phyloP scores from a whole-genome alignment of 2,329 filamentous ascomycete genomes.

The Malbranchea cinnamomea region DNA sequence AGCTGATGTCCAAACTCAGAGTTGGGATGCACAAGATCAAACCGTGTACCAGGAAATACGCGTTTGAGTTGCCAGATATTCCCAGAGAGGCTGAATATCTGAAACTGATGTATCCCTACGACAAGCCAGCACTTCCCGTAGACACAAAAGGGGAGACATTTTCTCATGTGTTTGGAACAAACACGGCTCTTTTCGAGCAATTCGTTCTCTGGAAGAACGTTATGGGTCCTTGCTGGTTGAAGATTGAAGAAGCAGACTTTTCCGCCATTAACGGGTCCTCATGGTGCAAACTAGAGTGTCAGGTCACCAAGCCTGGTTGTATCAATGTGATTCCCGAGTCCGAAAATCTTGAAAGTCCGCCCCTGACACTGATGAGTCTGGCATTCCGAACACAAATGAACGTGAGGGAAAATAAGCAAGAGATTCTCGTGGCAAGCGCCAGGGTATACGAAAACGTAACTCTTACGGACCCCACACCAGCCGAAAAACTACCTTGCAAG shows the following conservation, averaged over 20 bases:
- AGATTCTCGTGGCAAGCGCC: conserved; percentile 81
- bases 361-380: conserved; percentile 90
- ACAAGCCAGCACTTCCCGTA: conserved; percentile 58
- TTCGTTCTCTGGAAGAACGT: conserved; percentile 98
- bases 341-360: conserved; percentile 69
- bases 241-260: conserved; percentile 75
- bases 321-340: conserved; percentile 60
- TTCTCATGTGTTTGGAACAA: conserved; percentile 84
- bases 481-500: conserved; percentile 75
- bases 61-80: conserved; percentile 77
- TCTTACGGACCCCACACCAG: conserved; percentile 71
- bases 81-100: conserved; percentile 84
- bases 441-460: conserved; percentile 85
- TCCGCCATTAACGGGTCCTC: conserved; percentile 76
- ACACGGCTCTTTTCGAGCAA: conserved; percentile 89
- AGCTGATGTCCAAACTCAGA: conserved; percentile 71
- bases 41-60: conserved; percentile 76
- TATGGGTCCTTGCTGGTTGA: conserved; percentile 97
- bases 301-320: conserved; percentile 61
- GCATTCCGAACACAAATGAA: conserved; percentile 81
- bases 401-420: conserved; percentile 84
- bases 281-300: conserved; percentile 89
- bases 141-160: conserved; percentile 72
- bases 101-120: conserved; percentile 91
- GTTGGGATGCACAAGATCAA: conserved; percentile 92